Percentiles rank a stretch among this genome's conserved stretches.
Conservation (phyloP, 2,329 filamentous ascomycete species). For the Eutypa lata region DNA sequence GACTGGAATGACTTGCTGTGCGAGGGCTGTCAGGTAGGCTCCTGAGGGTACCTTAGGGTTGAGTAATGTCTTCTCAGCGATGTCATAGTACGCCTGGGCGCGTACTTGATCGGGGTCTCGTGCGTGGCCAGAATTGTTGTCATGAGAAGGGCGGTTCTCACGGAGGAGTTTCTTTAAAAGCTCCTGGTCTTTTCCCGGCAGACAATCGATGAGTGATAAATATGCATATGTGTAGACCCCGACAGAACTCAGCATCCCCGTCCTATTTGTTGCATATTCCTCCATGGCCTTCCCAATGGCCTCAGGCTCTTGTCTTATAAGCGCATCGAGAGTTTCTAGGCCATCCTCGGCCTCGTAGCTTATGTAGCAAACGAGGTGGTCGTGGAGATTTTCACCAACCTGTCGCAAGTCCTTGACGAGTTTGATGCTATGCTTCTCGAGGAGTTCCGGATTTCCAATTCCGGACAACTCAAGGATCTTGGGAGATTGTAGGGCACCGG, state of each 20-base stretch:
- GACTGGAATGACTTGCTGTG: neutral
- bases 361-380: neutral
- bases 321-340: slow-evolving; percentile 6
- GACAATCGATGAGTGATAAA: slow-evolving; percentile 3
- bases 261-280: slow-evolving; percentile 1
- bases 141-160: neutral
- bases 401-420: neutral
- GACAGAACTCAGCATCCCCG: slow-evolving; percentile 4
- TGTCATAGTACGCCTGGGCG: slow-evolving; percentile 3
- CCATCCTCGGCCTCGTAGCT: slow-evolving; percentile 8
- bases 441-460: neutral
- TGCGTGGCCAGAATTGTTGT: neutral
- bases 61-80: slow-evolving; percentile 5
- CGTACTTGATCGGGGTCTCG: slow-evolving; percentile 1
- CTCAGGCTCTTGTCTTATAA: slow-evolving; percentile 6
- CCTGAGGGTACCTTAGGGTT: slow-evolving; percentile 5
- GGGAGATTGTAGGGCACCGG: neutral
- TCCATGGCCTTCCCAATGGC: slow-evolving; percentile 5
- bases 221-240: slow-evolving; percentile 8
- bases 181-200: slow-evolving; percentile 1
- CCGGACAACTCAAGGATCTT: neutral
- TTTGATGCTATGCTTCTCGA: neutral
- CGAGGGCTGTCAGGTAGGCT: slow-evolving; percentile 5
- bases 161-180: neutral
- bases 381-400: neutral